Evolutionary conservation across 192 early-diverging fungal genomes (phyloP).

Genomic region (Cladochytrium replicatum): DNA sequence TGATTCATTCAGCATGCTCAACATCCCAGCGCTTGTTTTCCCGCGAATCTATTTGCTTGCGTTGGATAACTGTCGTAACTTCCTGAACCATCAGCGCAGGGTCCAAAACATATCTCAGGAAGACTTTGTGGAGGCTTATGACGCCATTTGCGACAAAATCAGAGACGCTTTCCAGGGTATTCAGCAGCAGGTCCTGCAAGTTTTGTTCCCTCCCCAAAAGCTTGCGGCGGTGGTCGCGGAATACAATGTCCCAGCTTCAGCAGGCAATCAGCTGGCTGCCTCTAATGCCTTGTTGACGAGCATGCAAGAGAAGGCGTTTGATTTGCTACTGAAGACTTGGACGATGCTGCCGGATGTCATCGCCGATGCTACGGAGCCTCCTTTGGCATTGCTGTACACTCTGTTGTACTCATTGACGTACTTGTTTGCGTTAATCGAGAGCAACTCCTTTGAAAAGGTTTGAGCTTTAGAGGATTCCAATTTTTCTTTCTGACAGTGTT

Average conservation of each 20-base stretch:
- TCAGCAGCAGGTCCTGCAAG: slow-evolving; percentile 22
- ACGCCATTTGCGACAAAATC: slow-evolving; percentile 7
- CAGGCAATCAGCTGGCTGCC: too few species aligned
- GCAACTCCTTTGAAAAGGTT: slow-evolving; percentile 1
- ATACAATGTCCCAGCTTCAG: neutral
- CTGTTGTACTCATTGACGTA: slow-evolving; percentile 25
- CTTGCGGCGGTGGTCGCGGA: neutral
- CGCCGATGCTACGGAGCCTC: slow-evolving; percentile 17
- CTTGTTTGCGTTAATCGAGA: slow-evolving; percentile 15
- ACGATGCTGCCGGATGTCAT: slow-evolving; percentile 14
- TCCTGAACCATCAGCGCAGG: slow-evolving; percentile 11
- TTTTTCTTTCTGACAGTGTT: too few species aligned
- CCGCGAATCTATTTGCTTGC: slow-evolving; percentile 10
- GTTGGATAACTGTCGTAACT: slow-evolving; percentile 18
- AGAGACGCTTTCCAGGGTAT: slow-evolving; percentile 6
- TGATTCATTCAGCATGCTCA: slow-evolving; percentile 16
- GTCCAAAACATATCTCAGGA: slow-evolving; percentile 6
- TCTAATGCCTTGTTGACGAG: neutral
- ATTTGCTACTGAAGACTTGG: slow-evolving; percentile 22
- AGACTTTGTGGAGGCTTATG: neutral
- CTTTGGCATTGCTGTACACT: slow-evolving; percentile 23
- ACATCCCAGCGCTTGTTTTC: slow-evolving; percentile 15
- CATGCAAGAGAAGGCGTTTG: slow-evolving; percentile 23
- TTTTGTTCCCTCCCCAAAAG: slow-evolving; percentile 15
- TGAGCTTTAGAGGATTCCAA: neutral